A percentile compares a stretch with the other conserved stretches of the same genome.
Evolutionary conservation across 2,329 filamentous ascomycete genomes (phyloP).

Genomic region (Xylaria digitata): DNA sequence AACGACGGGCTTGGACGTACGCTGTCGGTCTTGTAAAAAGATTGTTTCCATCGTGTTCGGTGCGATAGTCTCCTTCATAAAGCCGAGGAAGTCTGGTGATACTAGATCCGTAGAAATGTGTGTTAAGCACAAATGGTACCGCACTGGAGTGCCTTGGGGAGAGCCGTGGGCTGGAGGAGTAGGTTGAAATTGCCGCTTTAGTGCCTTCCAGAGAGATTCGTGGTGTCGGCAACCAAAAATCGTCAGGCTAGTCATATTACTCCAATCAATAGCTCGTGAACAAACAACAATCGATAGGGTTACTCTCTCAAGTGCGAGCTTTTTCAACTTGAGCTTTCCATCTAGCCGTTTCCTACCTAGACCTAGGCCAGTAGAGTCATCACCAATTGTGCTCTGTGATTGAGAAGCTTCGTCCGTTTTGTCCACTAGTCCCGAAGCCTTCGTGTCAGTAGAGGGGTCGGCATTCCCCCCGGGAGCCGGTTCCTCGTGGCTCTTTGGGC

Average conservation of each 20-base stretch:
- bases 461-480: constrained; percentile 15
- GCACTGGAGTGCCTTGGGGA: constrained; percentile 52
- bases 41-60: constrained; percentile 84
- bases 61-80: constrained; percentile 80
- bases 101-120: constrained; percentile 80
- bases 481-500: constrained; percentile 36
- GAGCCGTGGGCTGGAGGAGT: constrained; percentile 49
- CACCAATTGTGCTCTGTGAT: background rate
- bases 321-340: constrained; percentile 73
- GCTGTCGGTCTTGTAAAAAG: constrained; percentile 76
- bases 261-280: constrained; percentile 79
- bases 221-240: constrained; percentile 79
- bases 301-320: constrained; percentile 79
- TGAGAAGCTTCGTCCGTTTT: constrained; percentile 1
- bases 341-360: constrained; percentile 57
- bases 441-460: constrained; percentile 19
- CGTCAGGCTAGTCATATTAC: constrained; percentile 75
- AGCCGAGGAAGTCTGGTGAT: constrained; percentile 74
- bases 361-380: background rate
- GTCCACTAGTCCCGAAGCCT: background rate
- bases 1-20: constrained; percentile 63
- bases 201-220: constrained; percentile 78
- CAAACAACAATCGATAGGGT: constrained; percentile 78
- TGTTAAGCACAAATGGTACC: constrained; percentile 75
- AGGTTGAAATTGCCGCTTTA: constrained; percentile 71